Conservation (phyloP, 2,329 filamentous ascomycete genomes). For the Xylariaceae sp. region DNA sequence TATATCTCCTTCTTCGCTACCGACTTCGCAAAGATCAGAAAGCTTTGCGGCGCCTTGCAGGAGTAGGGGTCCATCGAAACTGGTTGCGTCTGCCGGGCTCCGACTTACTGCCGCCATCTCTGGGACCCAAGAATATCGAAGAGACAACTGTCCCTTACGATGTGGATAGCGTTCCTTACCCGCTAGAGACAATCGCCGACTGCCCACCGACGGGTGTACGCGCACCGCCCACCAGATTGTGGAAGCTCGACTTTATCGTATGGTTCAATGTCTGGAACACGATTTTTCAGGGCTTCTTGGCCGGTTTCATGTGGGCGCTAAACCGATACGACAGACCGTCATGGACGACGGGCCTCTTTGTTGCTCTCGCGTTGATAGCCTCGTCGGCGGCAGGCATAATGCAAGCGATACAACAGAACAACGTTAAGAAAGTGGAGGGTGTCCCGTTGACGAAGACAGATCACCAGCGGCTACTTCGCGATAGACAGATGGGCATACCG, state of each 20-base stretch:
- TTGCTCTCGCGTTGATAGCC: slow-evolving; percentile 69
- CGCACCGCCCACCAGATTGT: slow-evolving; percentile 63
- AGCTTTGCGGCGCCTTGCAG: slow-evolving; percentile 67
- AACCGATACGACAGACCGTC: slow-evolving; percentile 71
- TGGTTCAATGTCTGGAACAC: slow-evolving; percentile 80
- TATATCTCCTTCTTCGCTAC: slow-evolving; percentile 70
- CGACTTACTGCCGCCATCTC: slow-evolving; percentile 50
- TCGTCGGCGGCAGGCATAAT: slow-evolving; percentile 67
- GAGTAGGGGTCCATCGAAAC: slow-evolving; percentile 69
- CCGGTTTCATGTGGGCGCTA: slow-evolving; percentile 79
- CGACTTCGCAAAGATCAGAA: slow-evolving; percentile 51
- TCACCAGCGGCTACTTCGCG: slow-evolving; percentile 46
- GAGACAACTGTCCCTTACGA: slow-evolving; percentile 37
- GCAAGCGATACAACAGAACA: slow-evolving; percentile 69
- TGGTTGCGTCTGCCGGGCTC: slow-evolving; percentile 76
- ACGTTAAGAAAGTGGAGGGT: slow-evolving; percentile 69
- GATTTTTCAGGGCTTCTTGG: slow-evolving; percentile 69
- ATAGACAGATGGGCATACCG: slow-evolving; percentile 53
- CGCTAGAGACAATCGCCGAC: slow-evolving; percentile 60
- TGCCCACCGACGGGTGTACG: slow-evolving; percentile 69
- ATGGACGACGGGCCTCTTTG: slow-evolving; percentile 75
- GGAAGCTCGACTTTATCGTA: slow-evolving; percentile 78
- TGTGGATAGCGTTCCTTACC: slow-evolving; percentile 58
- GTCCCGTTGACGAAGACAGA: slow-evolving; percentile 61
- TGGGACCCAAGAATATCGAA: slow-evolving; percentile 53